Base-by-base conservation (phyloP, 345 rosid genomes). In the Hypericum androsaemum region DNA sequence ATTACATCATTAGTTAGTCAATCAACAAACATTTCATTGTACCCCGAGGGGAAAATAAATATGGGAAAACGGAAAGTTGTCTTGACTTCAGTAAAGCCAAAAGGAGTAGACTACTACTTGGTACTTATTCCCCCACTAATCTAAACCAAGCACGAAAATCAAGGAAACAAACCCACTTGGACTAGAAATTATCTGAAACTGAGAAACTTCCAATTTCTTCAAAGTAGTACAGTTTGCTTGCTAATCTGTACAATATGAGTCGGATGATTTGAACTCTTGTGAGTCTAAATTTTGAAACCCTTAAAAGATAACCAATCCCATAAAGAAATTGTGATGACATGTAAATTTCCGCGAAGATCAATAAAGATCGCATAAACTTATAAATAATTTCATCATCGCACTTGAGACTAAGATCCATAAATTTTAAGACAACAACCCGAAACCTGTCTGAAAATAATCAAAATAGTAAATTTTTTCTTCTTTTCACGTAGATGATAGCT, bases 61-160 rank as follows among this genome's bases (percentile, higher is more conserved):
- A 22, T 22, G 32, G 32, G 32, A 22, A 22, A 22, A 1, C 32
- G 32, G 32, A 22, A 48, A 43, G 10, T 50, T 45, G 58, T 73
- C 73, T 74, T 60, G 80, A 77, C 74, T 80, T 75, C 80, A 74
- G 75, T 53, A 66, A 72, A 60, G 38, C 61, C 32, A 40, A 40
- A 62, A 60, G 32, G 32, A 22, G 32, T 22, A 22, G 32, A 22
- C 32, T n/a, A n/a, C n/a, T n/a, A n/a, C n/a, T n/a, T n/a, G n/a
- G n/a, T n/a, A 56, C 37, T 15, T 42, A 49, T 41, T 51, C 54
- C 53, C 49, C 6, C n/a, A n/a, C n/a, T 22, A 22, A 22, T 22
- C 32, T 4, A 22, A 22, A 4, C 32, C 32, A 22, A 22, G 32
- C 32, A 48, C 40, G 14, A 43, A 59, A 0, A 36, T 37, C 32